These are phyloP conservation scores for Trichoderma koningiopsis DNA, from an alignment of 2,329 filamentous ascomycete species.

Conservation along the genomic window DNA sequence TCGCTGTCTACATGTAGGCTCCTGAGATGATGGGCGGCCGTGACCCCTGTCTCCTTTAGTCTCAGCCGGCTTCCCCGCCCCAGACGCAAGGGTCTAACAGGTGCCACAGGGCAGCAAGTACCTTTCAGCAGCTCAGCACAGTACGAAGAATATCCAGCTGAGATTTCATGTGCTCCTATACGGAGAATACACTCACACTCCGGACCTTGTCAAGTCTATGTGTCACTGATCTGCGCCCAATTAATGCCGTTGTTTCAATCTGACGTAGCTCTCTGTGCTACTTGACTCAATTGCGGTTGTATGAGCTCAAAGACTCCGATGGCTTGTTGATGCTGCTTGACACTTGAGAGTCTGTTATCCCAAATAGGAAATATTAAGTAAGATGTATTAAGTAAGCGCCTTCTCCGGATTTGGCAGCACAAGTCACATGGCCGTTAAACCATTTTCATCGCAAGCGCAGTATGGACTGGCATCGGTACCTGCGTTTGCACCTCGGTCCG, in stretches of 20 bases:
- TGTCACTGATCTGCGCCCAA: background rate
- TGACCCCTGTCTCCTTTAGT: slow-evolving; percentile 14
- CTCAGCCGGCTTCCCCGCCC: background rate
- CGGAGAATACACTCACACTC: background rate
- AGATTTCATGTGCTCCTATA: background rate
- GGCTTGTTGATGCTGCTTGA: background rate
- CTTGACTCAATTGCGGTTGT: background rate
- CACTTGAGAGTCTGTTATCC: background rate
- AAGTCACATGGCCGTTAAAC: background rate
- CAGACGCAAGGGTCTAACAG: background rate
- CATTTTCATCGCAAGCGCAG: background rate
- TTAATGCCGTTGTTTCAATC: background rate
- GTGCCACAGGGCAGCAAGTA: background rate
- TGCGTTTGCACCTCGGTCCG: slow-evolving; percentile 13
- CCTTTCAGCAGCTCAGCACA: background rate
- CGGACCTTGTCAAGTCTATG: background rate
- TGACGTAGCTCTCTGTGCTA: background rate
- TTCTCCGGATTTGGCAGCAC: background rate
- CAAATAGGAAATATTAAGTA: background rate
- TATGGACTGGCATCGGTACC: slow-evolving; percentile 1
- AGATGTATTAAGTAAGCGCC: background rate
- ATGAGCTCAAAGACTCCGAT: background rate
- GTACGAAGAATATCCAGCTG: background rate
- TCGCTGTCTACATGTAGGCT: background rate
- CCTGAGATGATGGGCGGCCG: background rate